These are phyloP conservation scores for Olyra latifolia DNA, from an alignment of 176 grass and related monocot species.

Conservation along the genomic window DNA sequence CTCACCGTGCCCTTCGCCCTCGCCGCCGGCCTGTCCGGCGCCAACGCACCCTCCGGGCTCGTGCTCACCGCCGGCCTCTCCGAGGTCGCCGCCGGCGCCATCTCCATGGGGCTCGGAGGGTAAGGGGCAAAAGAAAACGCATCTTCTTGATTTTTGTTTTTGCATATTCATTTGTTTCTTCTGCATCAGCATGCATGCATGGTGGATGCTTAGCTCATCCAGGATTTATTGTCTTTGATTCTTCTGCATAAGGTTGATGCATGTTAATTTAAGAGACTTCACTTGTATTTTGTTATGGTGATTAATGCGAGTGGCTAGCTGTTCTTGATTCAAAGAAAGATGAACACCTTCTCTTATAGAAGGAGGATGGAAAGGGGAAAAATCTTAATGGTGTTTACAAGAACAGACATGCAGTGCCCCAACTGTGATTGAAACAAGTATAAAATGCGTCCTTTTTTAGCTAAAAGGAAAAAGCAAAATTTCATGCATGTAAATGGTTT, in stretches of 20 bases:
- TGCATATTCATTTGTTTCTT: constrained; percentile 1
- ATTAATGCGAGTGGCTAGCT: background rate
- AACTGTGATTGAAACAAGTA: background rate
- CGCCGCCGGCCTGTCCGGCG: constrained; percentile 84
- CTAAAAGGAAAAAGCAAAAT: background rate
- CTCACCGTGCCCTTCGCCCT: constrained; percentile 98
- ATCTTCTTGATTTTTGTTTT: background rate
- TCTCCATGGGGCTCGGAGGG: constrained; percentile 99
- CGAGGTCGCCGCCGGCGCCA: constrained; percentile 92
- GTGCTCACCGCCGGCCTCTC: constrained; percentile 88
- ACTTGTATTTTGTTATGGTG: background rate
- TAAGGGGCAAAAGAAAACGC: constrained; percentile 12
- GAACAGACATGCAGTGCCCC: background rate
- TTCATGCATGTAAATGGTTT: background rate
- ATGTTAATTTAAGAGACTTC: background rate
- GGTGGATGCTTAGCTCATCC: background rate
- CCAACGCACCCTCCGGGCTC: constrained; percentile 69
- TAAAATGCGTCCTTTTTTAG: background rate
- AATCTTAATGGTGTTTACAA: background rate
- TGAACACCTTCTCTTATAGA: background rate
- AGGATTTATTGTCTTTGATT: background rate
- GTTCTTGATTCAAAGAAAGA: background rate
- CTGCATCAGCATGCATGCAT: background rate
- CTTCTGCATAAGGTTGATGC: background rate
- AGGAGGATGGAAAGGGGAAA: background rate